These are phyloP conservation scores for Monosporozyma servazzii DNA, from an alignment of 805 yeast genomes.

Conservation along the genomic window DNA sequence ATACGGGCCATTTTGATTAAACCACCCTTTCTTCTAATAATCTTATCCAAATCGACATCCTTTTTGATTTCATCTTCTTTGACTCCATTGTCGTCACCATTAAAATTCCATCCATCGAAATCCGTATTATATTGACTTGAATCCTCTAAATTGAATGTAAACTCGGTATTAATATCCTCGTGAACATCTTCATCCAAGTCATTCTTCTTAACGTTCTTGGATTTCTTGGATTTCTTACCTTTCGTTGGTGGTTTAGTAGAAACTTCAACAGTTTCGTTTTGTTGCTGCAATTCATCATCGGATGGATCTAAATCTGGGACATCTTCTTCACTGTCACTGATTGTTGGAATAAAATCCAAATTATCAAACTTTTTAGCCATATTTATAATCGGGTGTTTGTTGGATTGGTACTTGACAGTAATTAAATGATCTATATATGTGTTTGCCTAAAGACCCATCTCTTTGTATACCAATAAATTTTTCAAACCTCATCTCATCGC, in stretches of 20 bases:
- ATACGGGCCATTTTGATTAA: constrained; percentile 45
- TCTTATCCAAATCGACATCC: constrained; percentile 80
- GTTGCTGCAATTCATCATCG: constrained; percentile 34
- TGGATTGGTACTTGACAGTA: too few species aligned
- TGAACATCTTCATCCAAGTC: constrained; percentile 33
- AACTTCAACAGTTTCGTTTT: constrained; percentile 11
- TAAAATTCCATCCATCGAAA: constrained; percentile 82
- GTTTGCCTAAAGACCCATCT: not conserved
- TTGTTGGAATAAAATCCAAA: constrained; percentile 55
- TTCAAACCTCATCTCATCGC: constrained; percentile 19
- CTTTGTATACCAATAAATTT: not conserved
- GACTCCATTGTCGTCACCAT: constrained; percentile 29
- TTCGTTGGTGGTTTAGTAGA: constrained; percentile 19
- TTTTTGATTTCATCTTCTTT: constrained; percentile 27
- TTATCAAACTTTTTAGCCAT: constrained; percentile 15
- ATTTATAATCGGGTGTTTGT: not conserved
- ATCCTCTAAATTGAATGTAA: constrained; percentile 56
- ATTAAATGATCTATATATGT: too few species aligned
- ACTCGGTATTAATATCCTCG: constrained; percentile 64
- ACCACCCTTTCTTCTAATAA: constrained; percentile 82
- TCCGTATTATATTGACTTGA: constrained; percentile 29
- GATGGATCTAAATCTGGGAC: constrained; percentile 44
- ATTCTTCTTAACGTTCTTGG: constrained; percentile 17
- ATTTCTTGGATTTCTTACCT: constrained; percentile 17
- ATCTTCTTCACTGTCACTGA: constrained; percentile 69